Evolutionary conservation across 139 green algal species (phyloP), one percentile per base, ranked within the genome.

Genomic region (Volvox reticuliferus): DNA sequence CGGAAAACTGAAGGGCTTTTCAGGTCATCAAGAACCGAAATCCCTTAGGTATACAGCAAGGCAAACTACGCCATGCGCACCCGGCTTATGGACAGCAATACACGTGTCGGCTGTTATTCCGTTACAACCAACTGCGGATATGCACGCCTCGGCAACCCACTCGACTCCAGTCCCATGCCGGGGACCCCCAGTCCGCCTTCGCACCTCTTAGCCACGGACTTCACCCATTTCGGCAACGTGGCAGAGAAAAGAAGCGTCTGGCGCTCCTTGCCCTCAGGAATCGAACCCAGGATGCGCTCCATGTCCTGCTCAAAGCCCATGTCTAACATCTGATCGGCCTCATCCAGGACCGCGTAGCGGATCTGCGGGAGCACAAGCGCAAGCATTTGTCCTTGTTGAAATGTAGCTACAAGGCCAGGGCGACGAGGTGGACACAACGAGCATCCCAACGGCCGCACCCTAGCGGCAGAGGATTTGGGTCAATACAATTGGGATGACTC

Each of bases 231-330:
- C 30, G 98, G 98, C 95, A 99, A 96, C 19, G 98, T 99, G 55
- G 98, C 98, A 37, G 90, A 97, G 96, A 99, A 99, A 33, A 99
- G 94, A 94, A 99, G 95, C 32, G 97, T 99, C 96, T 99, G 98
- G 5, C 97, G 93, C 82, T 97, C 86, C 37, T 86, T 35, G 18
- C 96, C 97, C 22, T 78, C 6, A 69, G 88, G 86, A 50, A 90
- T 84, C 32, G 55, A n/a, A 28, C 86, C 82, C 69, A 89, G 71
- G 62, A 79, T 90, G 83, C 71, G 93, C 96, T 99, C 98, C 91
- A 99, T 98, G 92, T 99, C 98, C 93, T 99, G 95, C 91, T 98
- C 96, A 91, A 99, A 99, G 76, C 98, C 98, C 82, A 99, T 97
- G 87, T 97, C 95, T 21, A 99, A 95, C 98, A 99, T 99, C 89